phyloP scores from a whole-genome alignment of 1,284 basidiomycete species.

The Albatrellus sp. region DNA sequence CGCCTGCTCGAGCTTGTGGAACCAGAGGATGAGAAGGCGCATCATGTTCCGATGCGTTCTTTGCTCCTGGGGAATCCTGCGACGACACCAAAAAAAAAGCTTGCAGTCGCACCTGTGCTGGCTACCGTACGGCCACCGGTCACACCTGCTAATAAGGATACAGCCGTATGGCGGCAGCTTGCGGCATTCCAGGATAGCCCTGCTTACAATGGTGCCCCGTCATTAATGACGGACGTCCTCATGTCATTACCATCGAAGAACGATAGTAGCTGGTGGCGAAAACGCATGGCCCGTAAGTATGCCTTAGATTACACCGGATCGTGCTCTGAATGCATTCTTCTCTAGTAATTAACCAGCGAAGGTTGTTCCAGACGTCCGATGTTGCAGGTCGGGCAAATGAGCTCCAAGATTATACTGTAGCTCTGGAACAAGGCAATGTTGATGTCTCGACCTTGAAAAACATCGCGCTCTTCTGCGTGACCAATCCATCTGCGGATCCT shows the following conservation, averaged over 20 bases:
- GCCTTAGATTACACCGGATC: constrained; percentile 2
- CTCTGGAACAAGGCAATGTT: constrained; percentile 38
- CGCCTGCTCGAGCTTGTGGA: constrained; percentile 70
- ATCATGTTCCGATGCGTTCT: constrained; percentile 39
- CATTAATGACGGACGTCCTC: constrained; percentile 55
- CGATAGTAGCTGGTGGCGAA: constrained; percentile 70
- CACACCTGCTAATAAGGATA: constrained; percentile 51
- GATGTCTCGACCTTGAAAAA: constrained; percentile 44
- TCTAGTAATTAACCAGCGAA: constrained; percentile 38
- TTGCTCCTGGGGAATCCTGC: constrained; percentile 36
- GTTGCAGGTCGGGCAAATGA: constrained; percentile 30
- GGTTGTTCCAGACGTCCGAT: constrained; percentile 25
- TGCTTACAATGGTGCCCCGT: constrained; percentile 30
- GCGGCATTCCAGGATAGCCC: constrained; percentile 73
- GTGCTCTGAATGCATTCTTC: constrained; percentile 9
- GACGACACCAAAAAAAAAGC: constrained; percentile 25
- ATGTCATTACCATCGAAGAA: constrained; percentile 33
- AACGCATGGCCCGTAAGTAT: constrained; percentile 49
- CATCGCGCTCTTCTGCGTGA: constrained; percentile 46
- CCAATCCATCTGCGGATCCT: constrained; percentile 38
- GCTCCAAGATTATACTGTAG: constrained; percentile 36
- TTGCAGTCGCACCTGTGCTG: constrained; percentile 15
- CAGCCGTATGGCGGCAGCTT: constrained; percentile 53
- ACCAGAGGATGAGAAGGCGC: constrained; percentile 46
- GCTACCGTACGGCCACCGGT: constrained; percentile 24